Percentiles rank a stretch among this genome's conserved stretches.
Conservation (phyloP, 176 grass and related monocot species). For the Cymbopogon citratus region DNA sequence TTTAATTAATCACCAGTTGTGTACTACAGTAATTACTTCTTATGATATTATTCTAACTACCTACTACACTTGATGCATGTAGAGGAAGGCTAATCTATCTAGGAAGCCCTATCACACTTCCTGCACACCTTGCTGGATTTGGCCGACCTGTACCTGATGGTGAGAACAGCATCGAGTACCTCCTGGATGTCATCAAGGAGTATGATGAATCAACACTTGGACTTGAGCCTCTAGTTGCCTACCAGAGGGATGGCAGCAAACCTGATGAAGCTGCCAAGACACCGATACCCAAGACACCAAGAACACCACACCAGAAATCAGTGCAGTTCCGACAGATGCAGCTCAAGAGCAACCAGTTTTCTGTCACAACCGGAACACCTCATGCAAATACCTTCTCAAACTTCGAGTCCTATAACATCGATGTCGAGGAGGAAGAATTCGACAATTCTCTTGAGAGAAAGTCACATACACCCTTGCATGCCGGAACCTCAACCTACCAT, state of each 20-base stretch:
- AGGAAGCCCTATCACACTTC: constrained; percentile 46
- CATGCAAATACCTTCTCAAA: constrained; percentile 31
- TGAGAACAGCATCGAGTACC: constrained; percentile 70
- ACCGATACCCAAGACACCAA: constrained; percentile 48
- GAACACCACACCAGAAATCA: constrained; percentile 49
- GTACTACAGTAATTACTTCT: background rate
- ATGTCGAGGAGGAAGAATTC: constrained; percentile 34
- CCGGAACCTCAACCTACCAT: constrained; percentile 26
- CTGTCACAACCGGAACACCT: constrained; percentile 22
- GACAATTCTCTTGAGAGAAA: constrained; percentile 67
- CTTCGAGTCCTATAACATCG: constrained; percentile 33
- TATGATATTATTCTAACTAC: constrained; percentile 6
- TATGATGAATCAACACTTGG: constrained; percentile 58
- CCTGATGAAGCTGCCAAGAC: constrained; percentile 51
- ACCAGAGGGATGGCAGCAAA: constrained; percentile 59
- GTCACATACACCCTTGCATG: constrained; percentile 28
- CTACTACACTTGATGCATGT: constrained; percentile 7
- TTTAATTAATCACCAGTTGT: background rate
- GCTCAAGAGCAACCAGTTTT: constrained; percentile 65
- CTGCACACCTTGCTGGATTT: constrained; percentile 50
- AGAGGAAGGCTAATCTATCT: constrained; percentile 57
- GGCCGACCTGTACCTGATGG: constrained; percentile 53
- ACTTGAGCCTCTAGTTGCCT: constrained; percentile 56
- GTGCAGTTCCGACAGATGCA: constrained; percentile 43
- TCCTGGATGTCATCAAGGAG: constrained; percentile 77